Evolutionary conservation across 2,329 filamentous ascomycete genomes (phyloP).

Genomic region (Beauveria bassiana): DNA sequence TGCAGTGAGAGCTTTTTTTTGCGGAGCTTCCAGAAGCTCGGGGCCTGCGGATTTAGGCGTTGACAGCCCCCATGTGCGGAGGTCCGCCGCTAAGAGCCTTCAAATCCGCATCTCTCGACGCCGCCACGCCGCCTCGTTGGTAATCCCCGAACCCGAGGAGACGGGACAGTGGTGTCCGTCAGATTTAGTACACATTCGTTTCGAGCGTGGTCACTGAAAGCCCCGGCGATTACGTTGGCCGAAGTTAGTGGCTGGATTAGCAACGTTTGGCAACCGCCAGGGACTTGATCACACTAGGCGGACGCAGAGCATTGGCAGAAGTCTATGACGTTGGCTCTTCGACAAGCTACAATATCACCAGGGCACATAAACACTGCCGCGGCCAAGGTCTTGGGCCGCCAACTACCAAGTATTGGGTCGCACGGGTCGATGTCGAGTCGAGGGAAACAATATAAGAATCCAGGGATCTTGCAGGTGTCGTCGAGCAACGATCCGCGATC

Average conservation of each 20-base stretch:
- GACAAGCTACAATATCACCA: not conserved
- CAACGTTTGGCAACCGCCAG: too few relatives aligned
- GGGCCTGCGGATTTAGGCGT: conserved; percentile 5
- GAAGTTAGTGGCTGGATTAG: too few relatives aligned
- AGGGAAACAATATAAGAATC: not conserved
- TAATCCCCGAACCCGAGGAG: not conserved
- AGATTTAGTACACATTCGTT: not conserved
- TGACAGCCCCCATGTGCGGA: not conserved
- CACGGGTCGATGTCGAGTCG: not conserved
- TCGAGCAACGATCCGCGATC: not conserved
- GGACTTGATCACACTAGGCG: too few relatives aligned
- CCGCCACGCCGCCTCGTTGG: not conserved
- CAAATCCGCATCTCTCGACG: not conserved
- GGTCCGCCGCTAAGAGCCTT: not conserved
- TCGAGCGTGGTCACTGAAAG: too few relatives aligned
- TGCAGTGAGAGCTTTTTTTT: not conserved
- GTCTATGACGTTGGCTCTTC: not conserved
- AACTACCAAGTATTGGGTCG: not conserved
- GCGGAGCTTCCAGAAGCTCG: not conserved
- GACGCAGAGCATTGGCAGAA: not conserved
- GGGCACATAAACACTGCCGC: not conserved
- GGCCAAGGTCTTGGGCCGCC: not conserved
- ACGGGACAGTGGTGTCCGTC: not conserved
- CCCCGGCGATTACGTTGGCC: too few relatives aligned
- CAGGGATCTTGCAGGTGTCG: not conserved